These are phyloP conservation scores for Astragalus glycyphyllos DNA, from an alignment of 306 rosid species.

Conservation along the genomic window DNA sequence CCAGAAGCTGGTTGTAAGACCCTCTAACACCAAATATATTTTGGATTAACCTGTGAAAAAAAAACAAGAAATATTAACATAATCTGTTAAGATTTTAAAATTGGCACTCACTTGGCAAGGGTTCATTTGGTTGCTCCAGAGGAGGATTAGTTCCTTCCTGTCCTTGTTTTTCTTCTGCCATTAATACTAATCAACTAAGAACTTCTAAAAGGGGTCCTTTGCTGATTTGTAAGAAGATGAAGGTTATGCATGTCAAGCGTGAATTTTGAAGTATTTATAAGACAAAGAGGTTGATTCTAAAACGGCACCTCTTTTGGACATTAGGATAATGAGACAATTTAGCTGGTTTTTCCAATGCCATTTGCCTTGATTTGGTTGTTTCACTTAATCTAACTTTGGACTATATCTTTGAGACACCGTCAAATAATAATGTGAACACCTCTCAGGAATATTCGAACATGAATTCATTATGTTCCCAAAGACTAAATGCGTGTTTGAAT, in stretches of 20 bases:
- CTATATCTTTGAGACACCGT: constrained; percentile 1
- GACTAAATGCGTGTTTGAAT: too few species aligned
- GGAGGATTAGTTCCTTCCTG: constrained; percentile 28
- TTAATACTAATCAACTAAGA: too few species aligned
- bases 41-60: background rate
- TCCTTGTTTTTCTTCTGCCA: constrained; percentile 52
- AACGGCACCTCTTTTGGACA: constrained; percentile 16
- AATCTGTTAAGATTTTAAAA: too few species aligned
- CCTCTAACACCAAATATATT: constrained; percentile 32
- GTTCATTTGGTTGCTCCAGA: constrained; percentile 28
- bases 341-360: constrained; percentile 37
- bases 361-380: constrained; percentile 30
- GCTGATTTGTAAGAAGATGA: background rate
- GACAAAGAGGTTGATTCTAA: background rate
- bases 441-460: too few species aligned
- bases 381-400: constrained; percentile 22
- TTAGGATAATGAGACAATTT: constrained; percentile 4
- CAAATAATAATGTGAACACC: too few species aligned
- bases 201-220: background rate
- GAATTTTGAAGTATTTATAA: background rate
- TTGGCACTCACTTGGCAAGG: constrained; percentile 46
- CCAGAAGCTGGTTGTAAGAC: constrained; percentile 27
- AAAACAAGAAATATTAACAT: background rate
- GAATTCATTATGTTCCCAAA: too few species aligned
- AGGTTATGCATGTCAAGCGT: background rate